These are phyloP conservation scores for Taphrina pruni DNA, from an alignment of 1,139 yeast genomes.

Conservation along the genomic window DNA sequence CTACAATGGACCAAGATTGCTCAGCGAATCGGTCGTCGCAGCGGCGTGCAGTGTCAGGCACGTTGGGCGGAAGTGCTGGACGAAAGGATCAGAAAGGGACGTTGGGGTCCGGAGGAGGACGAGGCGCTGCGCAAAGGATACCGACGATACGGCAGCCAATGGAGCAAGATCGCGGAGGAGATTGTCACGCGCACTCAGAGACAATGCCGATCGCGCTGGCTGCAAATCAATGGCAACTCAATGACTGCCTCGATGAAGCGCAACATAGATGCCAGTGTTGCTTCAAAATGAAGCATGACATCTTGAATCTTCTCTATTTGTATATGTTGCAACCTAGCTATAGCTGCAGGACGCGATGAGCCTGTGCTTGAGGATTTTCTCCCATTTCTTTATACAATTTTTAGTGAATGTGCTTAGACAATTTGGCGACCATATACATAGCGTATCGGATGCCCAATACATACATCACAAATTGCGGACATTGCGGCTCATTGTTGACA, in stretches of 20 bases:
- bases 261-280: background rate
- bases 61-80: constrained; percentile 86
- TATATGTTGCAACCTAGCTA: background rate
- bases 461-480: too few relatives aligned
- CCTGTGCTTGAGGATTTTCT: too few relatives aligned
- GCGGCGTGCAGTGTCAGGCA: constrained; percentile 94
- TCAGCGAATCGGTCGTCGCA: constrained; percentile 55
- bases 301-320: background rate
- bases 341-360: background rate
- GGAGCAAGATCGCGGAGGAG: constrained; percentile 56
- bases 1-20: constrained; percentile 14
- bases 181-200: constrained; percentile 26
- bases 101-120: constrained; percentile 84
- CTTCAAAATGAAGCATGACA: background rate
- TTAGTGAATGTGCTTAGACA: too few relatives aligned
- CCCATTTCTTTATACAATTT: too few relatives aligned
- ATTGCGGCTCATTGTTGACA: too few relatives aligned
- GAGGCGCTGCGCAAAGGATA: constrained; percentile 67
- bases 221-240: constrained; percentile 8
- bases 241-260: background rate
- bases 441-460: too few relatives aligned
- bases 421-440: too few relatives aligned
- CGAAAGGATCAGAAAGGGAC: constrained; percentile 77
- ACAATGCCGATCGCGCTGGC: constrained; percentile 35
- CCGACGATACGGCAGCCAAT: constrained; percentile 76